Conservation (phyloP, 2,329 filamentous ascomycete species). For the Verticillium alfalfae region DNA sequence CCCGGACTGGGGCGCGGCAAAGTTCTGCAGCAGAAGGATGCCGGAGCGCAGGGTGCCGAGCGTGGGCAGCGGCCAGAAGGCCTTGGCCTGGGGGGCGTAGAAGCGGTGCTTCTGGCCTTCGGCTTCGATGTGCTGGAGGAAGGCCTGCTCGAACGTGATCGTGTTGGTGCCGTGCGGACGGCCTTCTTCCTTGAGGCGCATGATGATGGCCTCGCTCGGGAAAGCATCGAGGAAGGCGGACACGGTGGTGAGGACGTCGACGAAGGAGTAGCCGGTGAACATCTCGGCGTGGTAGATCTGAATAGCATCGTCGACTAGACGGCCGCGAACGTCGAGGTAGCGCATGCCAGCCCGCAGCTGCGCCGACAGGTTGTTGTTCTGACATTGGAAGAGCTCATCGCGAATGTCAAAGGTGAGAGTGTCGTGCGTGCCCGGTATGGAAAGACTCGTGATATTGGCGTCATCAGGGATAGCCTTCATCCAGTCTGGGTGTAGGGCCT, state of each 20-base stretch:
- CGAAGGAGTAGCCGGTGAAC: conserved; percentile 38
- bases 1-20: conserved; percentile 18
- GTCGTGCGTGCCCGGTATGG: conserved; percentile 48
- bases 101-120: conserved; percentile 28
- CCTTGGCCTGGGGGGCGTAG: conserved; percentile 11
- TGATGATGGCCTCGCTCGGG: conserved; percentile 39
- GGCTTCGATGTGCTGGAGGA: conserved; percentile 31
- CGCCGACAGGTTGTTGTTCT: conserved; percentile 36
- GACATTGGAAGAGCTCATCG: conserved; percentile 33
- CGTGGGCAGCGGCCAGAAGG: conserved; percentile 27
- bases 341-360: conserved; percentile 42
- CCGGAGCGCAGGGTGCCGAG: conserved; percentile 39
- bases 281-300: conserved; percentile 41
- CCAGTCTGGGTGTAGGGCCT: conserved; percentile 28
- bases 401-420: conserved; percentile 41
- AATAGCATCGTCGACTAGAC: conserved; percentile 34
- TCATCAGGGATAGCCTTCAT: conserved; percentile 37
- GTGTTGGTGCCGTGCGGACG: conserved; percentile 27
- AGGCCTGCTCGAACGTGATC: conserved; percentile 37
- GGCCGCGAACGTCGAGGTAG: conserved; percentile 43
- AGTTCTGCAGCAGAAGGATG: conserved; percentile 43
- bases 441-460: conserved; percentile 34
- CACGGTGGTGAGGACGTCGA: conserved; percentile 35
- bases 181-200: conserved; percentile 46
- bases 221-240: conserved; percentile 38